Conservation (phyloP, 805 yeast genomes). For the Torulaspora indica region DNA sequence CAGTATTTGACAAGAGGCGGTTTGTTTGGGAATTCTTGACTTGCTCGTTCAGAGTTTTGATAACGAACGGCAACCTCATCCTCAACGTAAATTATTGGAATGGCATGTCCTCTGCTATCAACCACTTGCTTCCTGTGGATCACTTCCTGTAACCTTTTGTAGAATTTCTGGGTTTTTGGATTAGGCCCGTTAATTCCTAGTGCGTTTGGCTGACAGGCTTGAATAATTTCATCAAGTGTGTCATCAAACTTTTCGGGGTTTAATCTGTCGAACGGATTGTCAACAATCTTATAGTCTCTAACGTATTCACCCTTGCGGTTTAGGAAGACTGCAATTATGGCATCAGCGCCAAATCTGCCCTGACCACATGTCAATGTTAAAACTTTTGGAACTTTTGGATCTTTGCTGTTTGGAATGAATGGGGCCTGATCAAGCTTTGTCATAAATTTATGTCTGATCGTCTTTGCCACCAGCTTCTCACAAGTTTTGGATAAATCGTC, state of each 20-base stretch:
- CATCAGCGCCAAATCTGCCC: slow-evolving; percentile 75
- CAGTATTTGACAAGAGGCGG: slow-evolving; percentile 77
- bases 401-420: slow-evolving; percentile 71
- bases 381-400: slow-evolving; percentile 82
- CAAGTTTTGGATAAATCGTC: slow-evolving; percentile 76
- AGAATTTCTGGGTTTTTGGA: slow-evolving; percentile 61
- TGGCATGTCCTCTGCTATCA: slow-evolving; percentile 50
- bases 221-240: slow-evolving; percentile 55
- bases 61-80: slow-evolving; percentile 91
- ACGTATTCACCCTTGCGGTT: slow-evolving; percentile 77
- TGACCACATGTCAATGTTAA: slow-evolving; percentile 80
- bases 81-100: slow-evolving; percentile 75
- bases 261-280: slow-evolving; percentile 49
- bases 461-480: slow-evolving; percentile 61
- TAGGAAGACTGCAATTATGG: slow-evolving; percentile 74
- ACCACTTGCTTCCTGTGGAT: slow-evolving; percentile 54
- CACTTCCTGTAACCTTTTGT: slow-evolving; percentile 50
- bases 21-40: slow-evolving; percentile 75
- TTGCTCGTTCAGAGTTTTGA: slow-evolving; percentile 73
- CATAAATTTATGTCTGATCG: slow-evolving; percentile 65
- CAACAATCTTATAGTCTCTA: slow-evolving; percentile 73
- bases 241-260: slow-evolving; percentile 61
- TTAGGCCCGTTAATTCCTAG: slow-evolving; percentile 86
- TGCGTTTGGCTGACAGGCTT: slow-evolving; percentile 75
- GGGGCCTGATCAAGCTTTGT: slow-evolving; percentile 90